These are phyloP conservation scores for Clarireedia paspali DNA, from an alignment of 2,329 filamentous ascomycete genomes.

Conservation along the genomic window DNA sequence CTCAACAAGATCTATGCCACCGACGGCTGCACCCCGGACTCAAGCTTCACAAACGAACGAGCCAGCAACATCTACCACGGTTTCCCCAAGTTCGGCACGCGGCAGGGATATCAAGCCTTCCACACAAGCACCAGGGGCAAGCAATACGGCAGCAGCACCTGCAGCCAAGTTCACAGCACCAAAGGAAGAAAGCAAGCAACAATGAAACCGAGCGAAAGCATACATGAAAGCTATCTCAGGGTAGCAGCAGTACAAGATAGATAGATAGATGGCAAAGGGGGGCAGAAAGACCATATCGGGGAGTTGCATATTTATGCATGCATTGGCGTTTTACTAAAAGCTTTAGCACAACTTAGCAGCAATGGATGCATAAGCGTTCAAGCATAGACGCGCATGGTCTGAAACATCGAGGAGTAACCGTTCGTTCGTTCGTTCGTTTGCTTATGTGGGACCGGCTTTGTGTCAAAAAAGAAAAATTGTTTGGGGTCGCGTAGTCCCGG, in stretches of 20 bases:
- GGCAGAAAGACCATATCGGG: too few species aligned
- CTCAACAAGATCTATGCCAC: not conserved
- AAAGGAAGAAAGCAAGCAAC: not conserved
- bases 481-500: not conserved
- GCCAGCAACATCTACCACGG: conserved; percentile 5
- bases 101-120: conserved; percentile 23
- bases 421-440: not conserved
- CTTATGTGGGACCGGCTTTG: not conserved
- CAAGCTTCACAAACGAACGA: too few species aligned
- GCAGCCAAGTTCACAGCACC: not conserved
- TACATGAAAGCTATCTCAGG: not conserved
- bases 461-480: not conserved
- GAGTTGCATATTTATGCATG: too few species aligned
- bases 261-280: too few species aligned
- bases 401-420: not conserved
- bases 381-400: too few species aligned
- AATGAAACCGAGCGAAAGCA: not conserved
- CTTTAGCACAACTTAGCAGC: too few species aligned
- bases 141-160: not conserved
- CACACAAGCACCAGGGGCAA: conserved; percentile 20
- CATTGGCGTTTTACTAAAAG: too few species aligned
- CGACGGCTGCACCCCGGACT: not conserved
- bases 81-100: conserved; percentile 13
- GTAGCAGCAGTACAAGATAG: too few species aligned
- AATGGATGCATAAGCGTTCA: too few species aligned